Conservation (phyloP, 345 rosid species). For the Rhodamnia argentea region DNA sequence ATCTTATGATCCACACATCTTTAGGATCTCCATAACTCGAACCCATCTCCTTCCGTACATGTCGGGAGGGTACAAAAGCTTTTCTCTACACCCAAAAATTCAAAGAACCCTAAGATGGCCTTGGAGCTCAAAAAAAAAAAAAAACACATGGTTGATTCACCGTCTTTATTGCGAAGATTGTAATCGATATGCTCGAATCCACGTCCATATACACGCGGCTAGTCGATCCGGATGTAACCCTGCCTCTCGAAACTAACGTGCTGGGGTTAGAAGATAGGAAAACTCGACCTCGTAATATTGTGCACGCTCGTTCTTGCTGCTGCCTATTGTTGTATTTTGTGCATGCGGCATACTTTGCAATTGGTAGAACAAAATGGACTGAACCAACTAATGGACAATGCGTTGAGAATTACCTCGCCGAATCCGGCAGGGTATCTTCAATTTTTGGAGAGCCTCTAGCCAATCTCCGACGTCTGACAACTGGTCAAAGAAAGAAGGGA, state of each 20-base stretch:
- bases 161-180: neutral
- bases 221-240: neutral
- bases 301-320: neutral
- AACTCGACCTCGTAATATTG: neutral
- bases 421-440: too few relatives aligned
- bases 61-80: neutral
- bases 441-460: too few relatives aligned
- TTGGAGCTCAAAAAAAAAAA: neutral
- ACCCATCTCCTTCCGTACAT: neutral
- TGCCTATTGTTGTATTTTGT: neutral
- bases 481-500: too few relatives aligned
- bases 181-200: neutral
- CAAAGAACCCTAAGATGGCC: neutral
- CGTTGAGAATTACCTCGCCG: neutral
- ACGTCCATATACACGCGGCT: neutral
- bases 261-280: too few relatives aligned
- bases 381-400: neutral
- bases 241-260: neutral
- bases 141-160: neutral
- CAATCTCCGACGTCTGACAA: too few relatives aligned
- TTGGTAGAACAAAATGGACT: neutral
- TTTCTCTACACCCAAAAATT: neutral
- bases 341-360: neutral
- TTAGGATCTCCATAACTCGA: conserved; percentile 1
- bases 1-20: neutral